Base-by-base conservation (phyloP, 78 protist species). In the Polysphondylium violaceum region DNA sequence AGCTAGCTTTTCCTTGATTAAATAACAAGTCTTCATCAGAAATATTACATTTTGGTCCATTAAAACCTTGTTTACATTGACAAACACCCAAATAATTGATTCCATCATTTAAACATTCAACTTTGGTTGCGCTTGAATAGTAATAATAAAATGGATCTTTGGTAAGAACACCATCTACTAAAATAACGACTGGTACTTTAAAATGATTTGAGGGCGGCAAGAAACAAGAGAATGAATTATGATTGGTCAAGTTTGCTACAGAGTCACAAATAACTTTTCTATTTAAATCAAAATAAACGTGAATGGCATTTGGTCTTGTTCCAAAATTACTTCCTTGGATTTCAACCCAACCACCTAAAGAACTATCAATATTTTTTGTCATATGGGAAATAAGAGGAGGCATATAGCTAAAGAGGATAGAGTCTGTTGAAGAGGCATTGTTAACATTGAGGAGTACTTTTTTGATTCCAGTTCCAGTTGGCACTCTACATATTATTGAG, bases 21-120 rank as follows among this genome's bases (percentile, higher is more conserved):
- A 8, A 7, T 64, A 36, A 5, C 16, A 36, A n/a, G 17, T 64
- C 38, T 2, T 36, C 47, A 64, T 68, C 11, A 23, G 38, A 27
- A 1, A 59, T 38, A 38, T 59, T 43, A 43, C 86, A 75, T 14
- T 59, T 59, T 27, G 86, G 59, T 27, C 86, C 86, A 19, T 33
- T 56, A 69, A 69, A 75, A 59, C 86, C 86, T 16, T 41, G 23
- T 27, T 75, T 59, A 41, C 86, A 75, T 16, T 31, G 16, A 75
- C 86, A 75, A 43, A 31, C 31, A n/a, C 86, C 72, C 56, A 43
- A 69, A 33, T 23, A 14, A 14, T 58, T 43, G n/a, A 25, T 17
- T 8, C 76, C 76, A 69, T 69, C 51, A 27, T 43, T 43, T 27
- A 21, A n/a, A 43, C 76, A 69, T 14, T 47, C 11, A 47, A 14